phyloP scores from a whole-genome alignment of 2,329 filamentous ascomycete species.

The Myriosclerotinia curreyana region DNA sequence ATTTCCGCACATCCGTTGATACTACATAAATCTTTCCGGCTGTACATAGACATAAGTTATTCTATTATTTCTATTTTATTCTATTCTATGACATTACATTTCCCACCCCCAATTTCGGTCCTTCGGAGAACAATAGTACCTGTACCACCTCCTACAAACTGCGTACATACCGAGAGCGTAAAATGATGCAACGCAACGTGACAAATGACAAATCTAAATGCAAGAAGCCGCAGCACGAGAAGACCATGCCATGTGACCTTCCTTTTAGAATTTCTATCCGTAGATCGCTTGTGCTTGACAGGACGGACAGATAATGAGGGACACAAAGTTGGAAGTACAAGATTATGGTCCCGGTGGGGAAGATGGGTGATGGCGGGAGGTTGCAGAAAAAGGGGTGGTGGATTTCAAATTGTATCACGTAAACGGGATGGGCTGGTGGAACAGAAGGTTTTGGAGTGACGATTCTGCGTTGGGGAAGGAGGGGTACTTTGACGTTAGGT shows the following conservation, averaged over 20 bases:
- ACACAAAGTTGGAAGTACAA: background rate
- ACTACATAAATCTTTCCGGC: too few species aligned
- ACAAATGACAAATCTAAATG: background rate
- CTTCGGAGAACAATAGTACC: background rate
- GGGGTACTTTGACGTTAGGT: background rate
- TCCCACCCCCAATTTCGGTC: background rate
- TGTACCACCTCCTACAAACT: background rate
- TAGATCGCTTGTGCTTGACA: background rate
- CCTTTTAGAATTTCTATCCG: background rate
- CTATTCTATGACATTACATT: background rate
- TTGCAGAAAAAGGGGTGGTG: constrained; percentile 7
- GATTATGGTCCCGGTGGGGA: constrained; percentile 8
- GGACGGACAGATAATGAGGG: too few species aligned
- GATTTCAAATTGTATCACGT: background rate
- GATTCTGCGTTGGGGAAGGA: constrained; percentile 11
- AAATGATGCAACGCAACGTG: background rate
- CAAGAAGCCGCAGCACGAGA: constrained; percentile 17
- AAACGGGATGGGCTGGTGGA: background rate
- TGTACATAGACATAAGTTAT: background rate
- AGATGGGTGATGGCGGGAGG: constrained; percentile 9
- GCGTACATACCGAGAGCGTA: background rate
- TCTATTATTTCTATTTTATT: background rate
- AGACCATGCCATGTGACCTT: constrained; percentile 17
- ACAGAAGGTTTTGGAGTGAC: background rate
- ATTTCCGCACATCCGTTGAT: too few species aligned